Percentiles rank a stretch among this genome's conserved stretches.
phyloP scores from a whole-genome alignment of 2,329 filamentous ascomycete species.

The Penicillium sp. region DNA sequence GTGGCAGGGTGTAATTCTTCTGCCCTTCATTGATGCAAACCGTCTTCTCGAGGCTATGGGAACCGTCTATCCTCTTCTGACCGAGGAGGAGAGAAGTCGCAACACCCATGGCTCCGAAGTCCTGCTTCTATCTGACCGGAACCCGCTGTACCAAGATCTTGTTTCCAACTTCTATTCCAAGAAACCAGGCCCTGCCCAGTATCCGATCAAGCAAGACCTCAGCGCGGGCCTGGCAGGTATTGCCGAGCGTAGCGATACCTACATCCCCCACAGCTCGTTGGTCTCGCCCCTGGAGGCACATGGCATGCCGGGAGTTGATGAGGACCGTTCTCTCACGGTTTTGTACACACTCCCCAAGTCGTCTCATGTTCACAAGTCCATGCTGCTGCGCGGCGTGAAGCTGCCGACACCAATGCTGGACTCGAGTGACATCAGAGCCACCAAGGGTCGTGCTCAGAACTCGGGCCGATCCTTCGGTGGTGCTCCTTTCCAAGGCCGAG shows the following conservation, averaged over 20 bases:
- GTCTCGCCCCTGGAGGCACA: slow-evolving; percentile 73
- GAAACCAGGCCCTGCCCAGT: slow-evolving; percentile 66
- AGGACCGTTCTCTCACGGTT: slow-evolving; percentile 86
- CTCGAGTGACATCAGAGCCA: slow-evolving; percentile 71
- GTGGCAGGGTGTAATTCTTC: slow-evolving; percentile 91
- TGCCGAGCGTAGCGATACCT: slow-evolving; percentile 78
- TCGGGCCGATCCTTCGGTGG: slow-evolving; percentile 72
- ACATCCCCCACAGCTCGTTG: slow-evolving; percentile 81
- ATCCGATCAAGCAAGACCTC: slow-evolving; percentile 71
- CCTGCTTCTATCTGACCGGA: slow-evolving; percentile 78
- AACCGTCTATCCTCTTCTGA: slow-evolving; percentile 77
- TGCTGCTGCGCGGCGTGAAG: slow-evolving; percentile 83
- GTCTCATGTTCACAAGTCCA: slow-evolving; percentile 80
- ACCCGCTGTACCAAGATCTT: slow-evolving; percentile 84
- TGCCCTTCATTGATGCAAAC: slow-evolving; percentile 95
- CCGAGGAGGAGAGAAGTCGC: slow-evolving; percentile 71
- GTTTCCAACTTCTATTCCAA: slow-evolving; percentile 89
- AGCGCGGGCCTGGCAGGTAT: slow-evolving; percentile 79
- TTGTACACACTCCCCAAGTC: slow-evolving; percentile 79
- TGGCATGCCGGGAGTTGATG: slow-evolving; percentile 74
- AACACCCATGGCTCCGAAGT: slow-evolving; percentile 81
- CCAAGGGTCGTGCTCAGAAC: slow-evolving; percentile 65
- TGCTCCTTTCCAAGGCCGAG: slow-evolving; percentile 57
- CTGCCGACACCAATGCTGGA: slow-evolving; percentile 72
- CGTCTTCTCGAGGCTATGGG: slow-evolving; percentile 80